Base-by-base conservation (phyloP, 768 basidiomycete genomes). In the Brasilioporus rufonigricans region DNA sequence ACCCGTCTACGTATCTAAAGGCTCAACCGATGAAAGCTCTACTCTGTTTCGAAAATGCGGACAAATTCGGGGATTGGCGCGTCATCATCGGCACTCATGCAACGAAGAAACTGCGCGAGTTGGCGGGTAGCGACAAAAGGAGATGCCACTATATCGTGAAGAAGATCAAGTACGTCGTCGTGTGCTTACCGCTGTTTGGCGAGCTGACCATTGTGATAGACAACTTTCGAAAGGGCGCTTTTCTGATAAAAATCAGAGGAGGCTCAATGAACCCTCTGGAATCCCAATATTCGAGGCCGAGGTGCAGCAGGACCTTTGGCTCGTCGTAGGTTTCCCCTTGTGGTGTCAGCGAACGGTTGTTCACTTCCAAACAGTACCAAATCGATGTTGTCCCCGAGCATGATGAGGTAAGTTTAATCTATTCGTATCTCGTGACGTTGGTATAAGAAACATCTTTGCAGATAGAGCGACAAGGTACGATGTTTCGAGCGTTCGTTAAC, bases 181-280 rank as follows among this genome's bases (percentile, higher is more conserved):
- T 13, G 10, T 38, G 32, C 35, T 50, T 48, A 9, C 7, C 10
- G 26, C 32, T 26, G 13, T 35, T n/a, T 33, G 11, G 27, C n/a
- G 9, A 47, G 29, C 32, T 55, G 38, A 54, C 35, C 5, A 2
- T 33, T 8, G 11, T 31, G 23, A 29, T 43, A 89, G 87, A 62
- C 84, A 89, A 56, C 75, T 90, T 12, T 89, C 87, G 0, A 77
- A 79, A 4, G 87, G 87, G 0, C 79, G 83, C 52, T 88, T 89
- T 61, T 87, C 87, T 1, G 74, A 76, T 12, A 82, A 85, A 53
- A 89, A 88, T 57, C 84, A 88, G 59, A 85, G 86, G 65, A 69
- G 77, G 8, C 70, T 88, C 13, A 81, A 74, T 21, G 76, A 77
- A 0, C 47, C 73, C 13, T 65, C 67, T 16, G 77, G 78, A 1